Evolutionary conservation across 345 rosid species (phyloP), one percentile per base, ranked within the genome.

Genomic region (Boechera retrofracta): DNA sequence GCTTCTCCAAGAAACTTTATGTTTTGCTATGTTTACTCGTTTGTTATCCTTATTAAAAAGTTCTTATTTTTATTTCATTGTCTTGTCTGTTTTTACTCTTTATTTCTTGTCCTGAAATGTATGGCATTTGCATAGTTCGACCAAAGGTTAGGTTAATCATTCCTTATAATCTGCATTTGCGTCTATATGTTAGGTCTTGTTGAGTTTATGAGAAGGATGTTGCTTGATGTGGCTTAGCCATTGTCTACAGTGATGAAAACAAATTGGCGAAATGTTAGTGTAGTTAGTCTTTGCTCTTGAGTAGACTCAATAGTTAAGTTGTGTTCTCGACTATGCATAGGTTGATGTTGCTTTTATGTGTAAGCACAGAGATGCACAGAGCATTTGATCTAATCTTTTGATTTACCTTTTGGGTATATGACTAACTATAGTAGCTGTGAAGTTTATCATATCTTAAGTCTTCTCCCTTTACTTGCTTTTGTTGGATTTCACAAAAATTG

Each of bases 21-120:
- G 67, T 67, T 60, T 69, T 77, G 45, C 8, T 26, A 16, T 69
- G 32, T n/a, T 53, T 33, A 60, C 16, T 7, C 61, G 35, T 76
- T 44, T 61, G 71, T 31, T 53, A 62, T 77, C 75, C 0, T 12
- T 16, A 16, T 16, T 16, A 16, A 16, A 4, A 54, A 52, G 69
- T 69, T 76, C 3, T 52, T 52, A 53, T 51, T 13, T 67, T 47
- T 36, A 36, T 21, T 33, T 28, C 62, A 29, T 0, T 45, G 6
- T 68, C 21, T 56, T 8, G 24, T 15, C 10, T 26, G 1, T 53
- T 38, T 3, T 12, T 4, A 26, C 6, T 39, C 4, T 1, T 39
- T 12, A 1, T 32, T 10, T 56, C 7, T 24, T 24, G 10, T 41
- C 16, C 12, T 24, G 9, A 9, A 7, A 56, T 74, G 60, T 48